Evolutionary conservation across 2,329 filamentous ascomycete genomes (phyloP).

Genomic region (Apiospora sp.): DNA sequence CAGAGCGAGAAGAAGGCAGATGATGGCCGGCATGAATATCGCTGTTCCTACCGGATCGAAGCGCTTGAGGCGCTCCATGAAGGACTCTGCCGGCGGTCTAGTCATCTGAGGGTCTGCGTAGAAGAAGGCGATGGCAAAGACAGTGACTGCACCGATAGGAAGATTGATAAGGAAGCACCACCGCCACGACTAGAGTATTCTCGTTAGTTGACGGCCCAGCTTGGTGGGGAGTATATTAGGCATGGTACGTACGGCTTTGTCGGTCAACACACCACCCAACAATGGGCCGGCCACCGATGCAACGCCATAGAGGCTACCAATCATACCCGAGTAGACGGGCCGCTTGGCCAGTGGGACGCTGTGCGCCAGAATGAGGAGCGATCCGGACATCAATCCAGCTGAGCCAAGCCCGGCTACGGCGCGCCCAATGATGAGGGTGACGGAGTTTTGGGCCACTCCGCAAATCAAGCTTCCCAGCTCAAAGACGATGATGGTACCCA

Average conservation of each 20-base stretch:
- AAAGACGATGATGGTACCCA: slow-evolving; percentile 45
- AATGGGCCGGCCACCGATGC: slow-evolving; percentile 45
- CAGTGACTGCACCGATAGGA: slow-evolving; percentile 41
- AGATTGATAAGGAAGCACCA: slow-evolving; percentile 47
- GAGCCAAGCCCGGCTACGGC: slow-evolving; percentile 46
- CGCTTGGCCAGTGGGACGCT: slow-evolving; percentile 27
- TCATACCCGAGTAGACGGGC: slow-evolving; percentile 36
- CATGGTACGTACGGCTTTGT: slow-evolving; percentile 39
- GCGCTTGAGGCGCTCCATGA: slow-evolving; percentile 33
- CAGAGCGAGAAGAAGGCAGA: slow-evolving; percentile 56
- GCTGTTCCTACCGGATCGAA: slow-evolving; percentile 41
- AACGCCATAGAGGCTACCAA: slow-evolving; percentile 49
- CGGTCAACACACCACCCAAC: slow-evolving; percentile 43
- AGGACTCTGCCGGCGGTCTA: slow-evolving; percentile 29
- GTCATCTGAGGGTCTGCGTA: slow-evolving; percentile 33
- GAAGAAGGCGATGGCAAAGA: slow-evolving; percentile 36
- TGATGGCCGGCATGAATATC: slow-evolving; percentile 44
- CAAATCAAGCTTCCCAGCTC: slow-evolving; percentile 48
- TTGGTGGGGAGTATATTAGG: background rate
- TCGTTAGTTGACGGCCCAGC: too few relatives aligned
- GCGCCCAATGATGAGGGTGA: slow-evolving; percentile 45
- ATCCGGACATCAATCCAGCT: slow-evolving; percentile 39
- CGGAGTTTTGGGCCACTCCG: slow-evolving; percentile 43
- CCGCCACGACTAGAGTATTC: slow-evolving; percentile 35
- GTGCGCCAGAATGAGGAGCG: slow-evolving; percentile 10